Evolutionary conservation across 345 rosid species (phyloP).

Genomic region (Salix caprea): DNA sequence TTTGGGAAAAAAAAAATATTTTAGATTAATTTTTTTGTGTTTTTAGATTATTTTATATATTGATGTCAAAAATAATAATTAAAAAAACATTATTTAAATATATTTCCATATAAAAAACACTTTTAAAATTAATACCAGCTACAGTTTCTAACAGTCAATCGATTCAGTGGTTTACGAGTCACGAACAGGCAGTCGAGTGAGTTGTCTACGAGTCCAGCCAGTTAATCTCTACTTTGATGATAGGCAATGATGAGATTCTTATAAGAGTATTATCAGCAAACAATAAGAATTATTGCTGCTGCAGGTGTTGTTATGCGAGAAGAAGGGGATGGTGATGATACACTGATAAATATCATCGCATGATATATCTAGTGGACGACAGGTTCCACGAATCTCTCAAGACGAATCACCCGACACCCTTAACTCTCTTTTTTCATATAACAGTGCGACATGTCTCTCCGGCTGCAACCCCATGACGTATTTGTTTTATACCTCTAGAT

Average conservation of each 20-base stretch:
- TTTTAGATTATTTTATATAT: too few relatives aligned
- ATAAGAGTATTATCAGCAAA: not conserved
- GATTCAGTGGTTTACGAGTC: too few relatives aligned
- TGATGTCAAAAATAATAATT: too few relatives aligned
- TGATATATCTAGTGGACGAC: constrained; percentile 15
- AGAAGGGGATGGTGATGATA: not conserved
- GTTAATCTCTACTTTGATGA: not conserved
- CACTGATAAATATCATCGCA: not conserved
- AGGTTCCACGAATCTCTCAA: constrained; percentile 29
- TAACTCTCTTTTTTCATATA: not conserved
- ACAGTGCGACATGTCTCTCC: constrained; percentile 21
- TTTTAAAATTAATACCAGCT: too few relatives aligned
- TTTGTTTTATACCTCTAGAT: too few relatives aligned
- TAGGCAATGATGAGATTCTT: not conserved
- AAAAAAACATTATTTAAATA: too few relatives aligned
- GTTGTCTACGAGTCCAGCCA: not conserved
- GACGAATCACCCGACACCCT: constrained; percentile 16
- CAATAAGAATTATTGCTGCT: not conserved
- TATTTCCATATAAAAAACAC: too few relatives aligned
- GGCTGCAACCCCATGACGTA: constrained; percentile 1
- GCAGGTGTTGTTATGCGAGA: not conserved
- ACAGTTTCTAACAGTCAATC: too few relatives aligned
- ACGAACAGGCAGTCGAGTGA: not conserved
- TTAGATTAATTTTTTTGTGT: too few relatives aligned
- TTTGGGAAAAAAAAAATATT: too few relatives aligned